phyloP scores from a whole-genome alignment of 495 filamentous ascomycete species.

The Aspergillus carlsbadensis region DNA sequence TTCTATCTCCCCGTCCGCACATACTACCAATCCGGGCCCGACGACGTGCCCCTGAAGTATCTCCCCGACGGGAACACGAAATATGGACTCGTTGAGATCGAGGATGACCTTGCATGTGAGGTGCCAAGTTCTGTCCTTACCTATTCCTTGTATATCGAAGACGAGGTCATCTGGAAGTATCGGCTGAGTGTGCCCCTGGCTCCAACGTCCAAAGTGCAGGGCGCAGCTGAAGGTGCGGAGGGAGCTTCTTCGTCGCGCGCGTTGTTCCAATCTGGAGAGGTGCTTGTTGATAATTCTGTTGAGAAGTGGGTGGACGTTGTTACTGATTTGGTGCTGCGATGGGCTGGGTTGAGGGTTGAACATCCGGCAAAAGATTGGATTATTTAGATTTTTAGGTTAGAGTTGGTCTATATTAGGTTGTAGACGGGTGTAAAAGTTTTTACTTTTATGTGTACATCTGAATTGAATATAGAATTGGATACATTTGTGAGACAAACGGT shows the following conservation, averaged over 20 bases:
- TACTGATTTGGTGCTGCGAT: constrained; percentile 14
- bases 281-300: constrained; percentile 27
- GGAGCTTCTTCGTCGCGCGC: neutral
- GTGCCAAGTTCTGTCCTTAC: constrained; percentile 57
- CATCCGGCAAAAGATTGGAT: constrained; percentile 2
- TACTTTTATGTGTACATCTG: neutral
- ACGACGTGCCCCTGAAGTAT: constrained; percentile 83
- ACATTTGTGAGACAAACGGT: neutral
- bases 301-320: constrained; percentile 21
- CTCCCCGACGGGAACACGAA: constrained; percentile 86
- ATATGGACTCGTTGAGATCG: constrained; percentile 85
- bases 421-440: neutral
- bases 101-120: constrained; percentile 39
- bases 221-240: constrained; percentile 3
- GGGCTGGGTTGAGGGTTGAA: constrained; percentile 4
- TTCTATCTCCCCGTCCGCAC: constrained; percentile 88
- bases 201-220: neutral
- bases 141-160: constrained; percentile 83
- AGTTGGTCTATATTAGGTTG: neutral
- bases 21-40: constrained; percentile 72
- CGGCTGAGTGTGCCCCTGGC: constrained; percentile 34
- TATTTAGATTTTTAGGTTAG: neutral
- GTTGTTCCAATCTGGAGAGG: constrained; percentile 26
- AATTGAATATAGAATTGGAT: neutral
- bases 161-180: constrained; percentile 72